These are phyloP conservation scores for Fraxinus angustifolia DNA, from an alignment of 305 asterid species.

Conservation along the genomic window DNA sequence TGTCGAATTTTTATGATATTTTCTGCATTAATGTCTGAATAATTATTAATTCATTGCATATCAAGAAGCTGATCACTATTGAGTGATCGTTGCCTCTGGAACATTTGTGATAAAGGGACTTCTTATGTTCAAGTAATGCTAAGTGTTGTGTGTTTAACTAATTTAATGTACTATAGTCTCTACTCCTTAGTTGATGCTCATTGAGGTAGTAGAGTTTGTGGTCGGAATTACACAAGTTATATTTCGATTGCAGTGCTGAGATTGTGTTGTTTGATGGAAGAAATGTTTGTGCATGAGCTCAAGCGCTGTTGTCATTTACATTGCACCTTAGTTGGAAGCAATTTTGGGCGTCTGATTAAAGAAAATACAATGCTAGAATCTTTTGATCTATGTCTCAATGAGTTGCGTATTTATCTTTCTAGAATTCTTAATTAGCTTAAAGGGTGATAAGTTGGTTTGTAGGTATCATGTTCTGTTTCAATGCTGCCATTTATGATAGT, in stretches of 20 bases:
- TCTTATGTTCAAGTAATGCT: not conserved
- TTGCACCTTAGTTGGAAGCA: constrained; percentile 2
- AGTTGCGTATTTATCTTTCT: not conserved
- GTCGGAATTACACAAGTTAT: not conserved
- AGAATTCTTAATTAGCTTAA: not conserved
- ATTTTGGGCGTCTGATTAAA: not conserved
- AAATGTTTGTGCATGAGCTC: not conserved
- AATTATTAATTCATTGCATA: not conserved
- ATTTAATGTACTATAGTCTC: not conserved
- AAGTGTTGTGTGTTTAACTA: not conserved
- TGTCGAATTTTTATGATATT: constrained; percentile 15
- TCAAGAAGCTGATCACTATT: not conserved
- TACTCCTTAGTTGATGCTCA: not conserved
- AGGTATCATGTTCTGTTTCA: not conserved
- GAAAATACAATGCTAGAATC: constrained; percentile 1
- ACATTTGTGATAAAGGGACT: not conserved
- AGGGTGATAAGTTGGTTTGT: not conserved
- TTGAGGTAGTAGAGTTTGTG: not conserved
- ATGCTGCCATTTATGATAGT: not conserved
- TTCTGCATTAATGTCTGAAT: not conserved
- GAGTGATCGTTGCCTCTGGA: not conserved
- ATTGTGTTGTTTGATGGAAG: not conserved
- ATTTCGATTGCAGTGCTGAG: not conserved
- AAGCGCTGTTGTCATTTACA: not conserved
- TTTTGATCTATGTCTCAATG: not conserved